phyloP scores from a whole-genome alignment of 106 monocot species.

The Iris macrosiphon region DNA sequence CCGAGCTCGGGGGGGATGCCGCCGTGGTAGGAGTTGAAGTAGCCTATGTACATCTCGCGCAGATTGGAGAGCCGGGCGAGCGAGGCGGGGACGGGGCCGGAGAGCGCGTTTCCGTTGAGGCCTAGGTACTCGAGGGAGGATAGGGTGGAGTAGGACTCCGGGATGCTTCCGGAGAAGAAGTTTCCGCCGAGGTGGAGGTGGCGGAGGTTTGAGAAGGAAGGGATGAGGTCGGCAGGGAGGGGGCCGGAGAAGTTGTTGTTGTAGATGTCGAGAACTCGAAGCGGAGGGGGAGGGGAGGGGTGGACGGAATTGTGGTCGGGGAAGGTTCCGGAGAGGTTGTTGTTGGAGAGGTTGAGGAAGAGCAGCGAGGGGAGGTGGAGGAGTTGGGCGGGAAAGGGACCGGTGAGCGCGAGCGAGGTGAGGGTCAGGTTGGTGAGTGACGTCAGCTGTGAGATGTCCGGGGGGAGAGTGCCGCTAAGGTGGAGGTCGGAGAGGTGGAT shows the following conservation, averaged over 20 bases:
- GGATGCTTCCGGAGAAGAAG: conserved; percentile 68
- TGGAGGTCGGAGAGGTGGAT: conserved; percentile 35
- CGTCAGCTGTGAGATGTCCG: conserved; percentile 37
- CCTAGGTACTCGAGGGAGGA: conserved; percentile 58
- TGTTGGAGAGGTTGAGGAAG: conserved; percentile 84
- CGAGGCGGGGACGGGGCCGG: conserved; percentile 42
- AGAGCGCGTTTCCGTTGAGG: conserved; percentile 58
- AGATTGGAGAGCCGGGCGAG: conserved; percentile 32
- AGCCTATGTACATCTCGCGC: conserved; percentile 57
- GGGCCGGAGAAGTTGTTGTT: conserved; percentile 83
- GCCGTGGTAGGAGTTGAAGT: conserved; percentile 60
- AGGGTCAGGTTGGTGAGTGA: conserved; percentile 62
- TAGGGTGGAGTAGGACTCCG: conserved; percentile 29
- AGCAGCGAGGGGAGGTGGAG: conserved; percentile 35
- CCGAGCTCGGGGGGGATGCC: conserved; percentile 63
- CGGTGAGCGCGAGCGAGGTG: conserved; percentile 30
- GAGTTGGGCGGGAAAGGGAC: conserved; percentile 36
- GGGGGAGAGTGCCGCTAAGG: conserved; percentile 25
- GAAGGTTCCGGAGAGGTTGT: conserved; percentile 60
- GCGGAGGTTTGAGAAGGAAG: conserved; percentile 18
- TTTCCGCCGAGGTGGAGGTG: conserved; percentile 76
- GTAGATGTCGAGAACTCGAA: conserved; percentile 59
- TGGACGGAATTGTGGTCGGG: conserved; percentile 22
- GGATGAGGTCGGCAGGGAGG: conserved; percentile 24
- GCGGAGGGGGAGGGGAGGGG: conserved; percentile 9